phyloP scores from a whole-genome alignment of 208 protist genomes.

The Leishmania gerbilli region DNA sequence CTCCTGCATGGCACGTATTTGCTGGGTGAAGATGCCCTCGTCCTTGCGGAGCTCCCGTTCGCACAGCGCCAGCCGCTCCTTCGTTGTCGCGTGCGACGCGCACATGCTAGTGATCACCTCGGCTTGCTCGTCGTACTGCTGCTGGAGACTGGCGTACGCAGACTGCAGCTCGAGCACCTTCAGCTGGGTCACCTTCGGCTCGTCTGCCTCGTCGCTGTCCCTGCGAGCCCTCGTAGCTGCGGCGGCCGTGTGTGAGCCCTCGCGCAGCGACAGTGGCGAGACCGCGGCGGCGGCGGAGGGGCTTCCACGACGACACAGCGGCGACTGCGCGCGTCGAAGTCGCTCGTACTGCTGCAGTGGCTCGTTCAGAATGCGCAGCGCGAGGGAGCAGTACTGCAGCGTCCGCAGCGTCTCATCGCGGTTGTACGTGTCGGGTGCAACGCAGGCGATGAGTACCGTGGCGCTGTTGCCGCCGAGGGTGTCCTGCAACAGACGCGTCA shows the following conservation, averaged over 20 bases:
- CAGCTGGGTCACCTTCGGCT: neutral
- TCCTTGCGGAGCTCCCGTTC: slow-evolving; percentile 76
- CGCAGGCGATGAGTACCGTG: slow-evolving; percentile 89
- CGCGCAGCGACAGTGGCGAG: slow-evolving; percentile 8
- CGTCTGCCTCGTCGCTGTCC: slow-evolving; percentile 2
- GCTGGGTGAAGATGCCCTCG: slow-evolving; percentile 67
- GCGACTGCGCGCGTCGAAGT: slow-evolving; percentile 30
- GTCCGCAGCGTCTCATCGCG: slow-evolving; percentile 89
- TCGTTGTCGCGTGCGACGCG: slow-evolving; percentile 19
- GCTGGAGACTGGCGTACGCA: slow-evolving; percentile 23
- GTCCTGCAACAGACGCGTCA: slow-evolving; percentile 91
- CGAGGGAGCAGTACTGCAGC: slow-evolving; percentile 92
- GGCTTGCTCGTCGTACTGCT: slow-evolving; percentile 29
- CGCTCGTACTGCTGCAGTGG: slow-evolving; percentile 55
- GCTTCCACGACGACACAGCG: neutral
- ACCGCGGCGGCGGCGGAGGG: neutral
- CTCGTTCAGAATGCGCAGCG: slow-evolving; percentile 88
- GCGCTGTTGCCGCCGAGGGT: slow-evolving; percentile 88
- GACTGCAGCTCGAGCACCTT: slow-evolving; percentile 2
- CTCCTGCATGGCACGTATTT: slow-evolving; percentile 59
- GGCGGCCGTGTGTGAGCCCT: neutral
- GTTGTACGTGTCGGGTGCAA: slow-evolving; percentile 72
- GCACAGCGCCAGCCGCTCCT: slow-evolving; percentile 54
- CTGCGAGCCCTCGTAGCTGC: neutral
- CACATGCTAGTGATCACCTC: slow-evolving; percentile 20